Evolutionary conservation across 2,329 filamentous ascomycete genomes (phyloP).

Genomic region (Verticillium nubilum): DNA sequence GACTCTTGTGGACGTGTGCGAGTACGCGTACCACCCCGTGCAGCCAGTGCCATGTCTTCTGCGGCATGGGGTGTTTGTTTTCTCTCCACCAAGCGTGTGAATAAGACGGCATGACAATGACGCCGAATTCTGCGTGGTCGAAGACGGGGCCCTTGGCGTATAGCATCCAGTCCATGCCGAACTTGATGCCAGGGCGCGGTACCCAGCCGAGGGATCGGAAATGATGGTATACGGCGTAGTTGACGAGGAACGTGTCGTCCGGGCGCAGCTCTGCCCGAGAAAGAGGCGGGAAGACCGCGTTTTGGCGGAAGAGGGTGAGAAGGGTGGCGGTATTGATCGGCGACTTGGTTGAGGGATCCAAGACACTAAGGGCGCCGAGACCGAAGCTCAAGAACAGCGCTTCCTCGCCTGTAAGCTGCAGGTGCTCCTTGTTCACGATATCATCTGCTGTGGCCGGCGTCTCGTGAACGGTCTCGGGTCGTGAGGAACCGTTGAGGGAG

Average conservation of each 20-base stretch:
- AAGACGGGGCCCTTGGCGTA: conserved; percentile 93
- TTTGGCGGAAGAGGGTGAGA: conserved; percentile 60
- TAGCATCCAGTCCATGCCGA: conserved; percentile 89
- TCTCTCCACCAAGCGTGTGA: conserved; percentile 66
- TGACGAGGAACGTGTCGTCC: conserved; percentile 79
- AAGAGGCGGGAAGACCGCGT: conserved; percentile 64
- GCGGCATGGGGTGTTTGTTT: conserved; percentile 41
- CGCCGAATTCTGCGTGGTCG: conserved; percentile 87
- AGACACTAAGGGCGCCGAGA: conserved; percentile 67
- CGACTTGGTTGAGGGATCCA: conserved; percentile 37
- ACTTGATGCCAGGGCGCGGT: conserved; percentile 86
- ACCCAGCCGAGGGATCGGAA: conserved; percentile 96
- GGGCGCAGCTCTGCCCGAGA: conserved; percentile 46
- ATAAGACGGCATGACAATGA: conserved; percentile 81
- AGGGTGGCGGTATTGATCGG: conserved; percentile 50
- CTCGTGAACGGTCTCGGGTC: background rate
- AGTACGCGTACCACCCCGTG: conserved; percentile 88
- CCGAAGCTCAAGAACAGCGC: conserved; percentile 85
- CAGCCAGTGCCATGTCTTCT: conserved; percentile 71
- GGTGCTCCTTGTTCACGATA: conserved; percentile 64
- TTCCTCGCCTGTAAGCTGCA: conserved; percentile 88
- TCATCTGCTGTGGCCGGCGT: conserved; percentile 3
- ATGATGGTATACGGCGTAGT: conserved; percentile 91
- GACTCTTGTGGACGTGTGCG: conserved; percentile 81
- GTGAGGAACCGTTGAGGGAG: background rate